Evolutionary conservation across 805 yeast species (phyloP).

Genomic region (Schwanniomyces pseudopolymorphus): DNA sequence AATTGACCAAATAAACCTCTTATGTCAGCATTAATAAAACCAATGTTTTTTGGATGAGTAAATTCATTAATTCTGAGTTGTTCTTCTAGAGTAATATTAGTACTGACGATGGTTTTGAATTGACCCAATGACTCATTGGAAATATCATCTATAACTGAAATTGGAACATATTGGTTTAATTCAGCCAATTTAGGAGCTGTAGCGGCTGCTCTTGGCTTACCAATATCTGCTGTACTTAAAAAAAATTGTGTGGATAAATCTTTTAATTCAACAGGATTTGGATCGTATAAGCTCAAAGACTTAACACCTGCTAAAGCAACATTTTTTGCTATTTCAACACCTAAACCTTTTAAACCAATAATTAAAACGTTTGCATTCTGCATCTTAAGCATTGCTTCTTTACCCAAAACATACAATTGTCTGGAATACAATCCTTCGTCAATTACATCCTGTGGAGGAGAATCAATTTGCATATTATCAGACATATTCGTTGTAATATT

Average conservation of each 20-base stretch:
- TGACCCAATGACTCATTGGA: constrained; percentile 51
- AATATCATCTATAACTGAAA: constrained; percentile 60
- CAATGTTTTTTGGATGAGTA: constrained; percentile 72
- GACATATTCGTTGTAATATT: constrained; percentile 13
- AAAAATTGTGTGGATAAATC: constrained; percentile 93
- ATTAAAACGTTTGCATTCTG: constrained; percentile 89
- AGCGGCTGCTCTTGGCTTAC: constrained; percentile 72
- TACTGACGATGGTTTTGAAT: constrained; percentile 84
- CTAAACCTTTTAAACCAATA: constrained; percentile 88
- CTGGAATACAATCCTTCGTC: constrained; percentile 96
- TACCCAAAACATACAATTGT: constrained; percentile 93
- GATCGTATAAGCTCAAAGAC: constrained; percentile 82
- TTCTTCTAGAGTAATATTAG: constrained; percentile 67
- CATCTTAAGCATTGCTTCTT: constrained; percentile 98
- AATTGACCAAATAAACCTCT: constrained; percentile 86
- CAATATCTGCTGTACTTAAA: constrained; percentile 67
- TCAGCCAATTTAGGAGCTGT: constrained; percentile 72
- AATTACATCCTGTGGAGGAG: constrained; percentile 49
- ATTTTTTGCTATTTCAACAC: constrained; percentile 95
- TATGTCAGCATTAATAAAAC: constrained; percentile 77
- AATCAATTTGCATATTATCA: constrained; percentile 42
- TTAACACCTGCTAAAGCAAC: constrained; percentile 97
- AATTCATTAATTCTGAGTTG: constrained; percentile 73
- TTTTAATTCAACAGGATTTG: constrained; percentile 57
- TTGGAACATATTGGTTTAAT: constrained; percentile 87